Evolutionary conservation across 257 asterid species (phyloP), one percentile per base, ranked within the genome.

Genomic region (Nicotiana benthamiana): DNA sequence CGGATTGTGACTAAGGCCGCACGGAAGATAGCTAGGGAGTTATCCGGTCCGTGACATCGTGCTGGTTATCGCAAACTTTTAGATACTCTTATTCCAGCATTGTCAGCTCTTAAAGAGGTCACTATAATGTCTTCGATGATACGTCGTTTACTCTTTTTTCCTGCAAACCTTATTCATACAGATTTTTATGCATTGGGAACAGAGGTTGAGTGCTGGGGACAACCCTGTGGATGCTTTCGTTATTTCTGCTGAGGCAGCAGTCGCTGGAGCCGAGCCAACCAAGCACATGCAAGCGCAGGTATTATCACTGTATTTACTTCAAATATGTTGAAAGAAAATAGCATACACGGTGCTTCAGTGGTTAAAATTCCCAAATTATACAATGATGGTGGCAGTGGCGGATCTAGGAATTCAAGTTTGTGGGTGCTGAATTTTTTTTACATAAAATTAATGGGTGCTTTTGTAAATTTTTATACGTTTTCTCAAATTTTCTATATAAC

Each of bases 61-160:
- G 97, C 91, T n/a, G 99, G 99, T 75, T 92, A 88, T 36, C 95
- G 99, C 75, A 95, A 98, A 16, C 81, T 95, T 78, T 83, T 93
- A 89, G 98, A 95, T 85, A 98, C 98, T 65, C 97, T 95, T 81
- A 89, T 93, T 83, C 99, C 99, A 68, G 99, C 99, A 13, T 89
- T 88, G 18, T 83, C 90, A 27, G 91, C 84, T 57, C 93, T 95
- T 53, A 93, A 91, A 75, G 97, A 95, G 99, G 99, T 95, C 63
- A 56, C 84, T 72, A 80, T 63, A 16, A 28, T 52, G 30, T 48
- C 80, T 60, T 82, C 22, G 77, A 32, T 20, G 30, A 80, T 60
- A 80, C 22, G 66, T 36, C 28, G 15, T 46, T 82, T 68, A 32
- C 63, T 12, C 6, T 53, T 84, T 70, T 36, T 64, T 16, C 67